Evolutionary conservation across 1,139 yeast species (phyloP).

Genomic region (Debaryomyces singareniensis): DNA sequence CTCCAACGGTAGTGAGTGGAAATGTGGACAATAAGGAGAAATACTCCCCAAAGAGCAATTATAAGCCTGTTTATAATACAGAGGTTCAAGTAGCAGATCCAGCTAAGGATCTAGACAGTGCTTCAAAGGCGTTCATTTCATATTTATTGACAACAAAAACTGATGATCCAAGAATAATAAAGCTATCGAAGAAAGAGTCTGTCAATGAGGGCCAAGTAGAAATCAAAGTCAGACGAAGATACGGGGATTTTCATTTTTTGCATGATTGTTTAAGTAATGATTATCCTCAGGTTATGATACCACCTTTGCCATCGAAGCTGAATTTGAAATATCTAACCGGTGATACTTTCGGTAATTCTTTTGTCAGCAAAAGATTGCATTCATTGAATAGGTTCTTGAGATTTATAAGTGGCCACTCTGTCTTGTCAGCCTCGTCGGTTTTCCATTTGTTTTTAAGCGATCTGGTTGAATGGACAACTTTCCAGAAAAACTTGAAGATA

Average conservation of each 20-base stretch:
- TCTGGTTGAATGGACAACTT: slow-evolving; percentile 78
- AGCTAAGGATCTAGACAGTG: slow-evolving; percentile 66
- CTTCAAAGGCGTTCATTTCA: slow-evolving; percentile 75
- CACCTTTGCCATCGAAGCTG: slow-evolving; percentile 92
- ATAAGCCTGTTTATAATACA: not conserved
- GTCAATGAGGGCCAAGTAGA: slow-evolving; percentile 20
- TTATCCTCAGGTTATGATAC: slow-evolving; percentile 79
- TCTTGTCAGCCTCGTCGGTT: slow-evolving; percentile 61
- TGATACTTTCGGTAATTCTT: slow-evolving; percentile 78
- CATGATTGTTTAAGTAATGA: slow-evolving; percentile 71
- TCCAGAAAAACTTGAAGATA: slow-evolving; percentile 56
- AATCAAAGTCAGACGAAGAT: slow-evolving; percentile 65
- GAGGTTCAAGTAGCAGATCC: slow-evolving; percentile 53
- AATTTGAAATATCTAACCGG: slow-evolving; percentile 90
- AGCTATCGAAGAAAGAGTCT: slow-evolving; percentile 16
- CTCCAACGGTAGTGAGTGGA: not conserved
- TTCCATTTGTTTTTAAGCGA: slow-evolving; percentile 70
- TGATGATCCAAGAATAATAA: slow-evolving; percentile 37
- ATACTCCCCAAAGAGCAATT: not conserved
- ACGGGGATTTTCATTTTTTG: slow-evolving; percentile 75
- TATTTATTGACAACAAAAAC: slow-evolving; percentile 68
- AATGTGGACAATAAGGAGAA: not conserved
- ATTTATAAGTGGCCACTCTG: slow-evolving; percentile 70
- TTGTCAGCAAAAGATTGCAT: slow-evolving; percentile 78
- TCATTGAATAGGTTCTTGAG: slow-evolving; percentile 73